Percentiles rank a stretch among this genome's conserved stretches.
Evolutionary conservation across 1,284 basidiomycete genomes (phyloP).

Genomic region (Ganoderma leucocontextum): DNA sequence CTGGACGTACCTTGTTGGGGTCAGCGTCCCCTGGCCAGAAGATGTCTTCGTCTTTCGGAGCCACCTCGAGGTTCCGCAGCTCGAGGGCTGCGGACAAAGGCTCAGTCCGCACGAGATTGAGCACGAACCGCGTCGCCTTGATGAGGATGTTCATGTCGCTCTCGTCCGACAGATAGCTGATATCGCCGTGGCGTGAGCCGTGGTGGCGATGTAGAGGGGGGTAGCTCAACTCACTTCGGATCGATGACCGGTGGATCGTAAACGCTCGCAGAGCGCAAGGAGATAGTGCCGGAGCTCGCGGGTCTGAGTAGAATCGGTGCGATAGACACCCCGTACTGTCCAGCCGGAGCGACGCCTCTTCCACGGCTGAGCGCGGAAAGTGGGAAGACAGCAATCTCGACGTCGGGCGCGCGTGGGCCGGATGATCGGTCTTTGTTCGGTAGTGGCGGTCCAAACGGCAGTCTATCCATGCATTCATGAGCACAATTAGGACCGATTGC

Average conservation of each 20-base stretch:
- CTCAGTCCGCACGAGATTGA: conserved; percentile 36
- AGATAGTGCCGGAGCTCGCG: conserved; percentile 45
- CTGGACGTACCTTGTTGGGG: conserved; percentile 32
- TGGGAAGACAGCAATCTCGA: not conserved
- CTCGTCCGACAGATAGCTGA: conserved; percentile 35
- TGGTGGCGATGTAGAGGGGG: not conserved
- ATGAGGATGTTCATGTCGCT: conserved; percentile 41
- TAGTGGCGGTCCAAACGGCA: not conserved
- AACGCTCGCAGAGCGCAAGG: conserved; percentile 43
- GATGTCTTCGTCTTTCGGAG: conserved; percentile 25
- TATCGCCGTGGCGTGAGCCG: not conserved
- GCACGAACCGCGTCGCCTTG: conserved; percentile 36
- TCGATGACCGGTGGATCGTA: conserved; percentile 52
- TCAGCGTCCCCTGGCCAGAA: conserved; percentile 41
- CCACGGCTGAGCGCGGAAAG: not conserved
- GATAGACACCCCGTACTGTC: not conserved
- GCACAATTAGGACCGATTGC: not conserved
- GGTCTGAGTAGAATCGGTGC: conserved; percentile 37
- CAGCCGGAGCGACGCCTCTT: not conserved
- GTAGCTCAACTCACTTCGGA: conserved; percentile 43
- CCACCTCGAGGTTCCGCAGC: conserved; percentile 28
- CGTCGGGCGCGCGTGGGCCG: not conserved
- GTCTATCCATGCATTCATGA: not conserved
- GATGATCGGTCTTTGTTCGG: not conserved
- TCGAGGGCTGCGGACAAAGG: conserved; percentile 42